Percentiles rank a stretch among this genome's conserved stretches.
Evolutionary conservation across 2,329 filamentous ascomycete genomes (phyloP).

Genomic region (Aspergillus bombycis): DNA sequence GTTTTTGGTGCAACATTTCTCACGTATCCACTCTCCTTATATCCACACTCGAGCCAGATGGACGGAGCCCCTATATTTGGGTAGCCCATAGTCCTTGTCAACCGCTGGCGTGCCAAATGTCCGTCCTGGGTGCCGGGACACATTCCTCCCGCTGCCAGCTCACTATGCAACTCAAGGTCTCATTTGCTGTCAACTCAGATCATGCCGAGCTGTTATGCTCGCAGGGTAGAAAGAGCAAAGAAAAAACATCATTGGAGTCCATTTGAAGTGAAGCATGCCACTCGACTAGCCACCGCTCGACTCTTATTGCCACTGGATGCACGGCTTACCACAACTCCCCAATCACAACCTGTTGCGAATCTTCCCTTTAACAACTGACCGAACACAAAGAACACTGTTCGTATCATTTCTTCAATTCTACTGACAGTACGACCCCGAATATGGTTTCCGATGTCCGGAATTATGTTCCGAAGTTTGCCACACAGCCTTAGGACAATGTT

Average conservation of each 20-base stretch:
- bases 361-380: no score
- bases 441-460: background rate
- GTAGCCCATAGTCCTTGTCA: background rate
- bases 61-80: background rate
- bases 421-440: background rate
- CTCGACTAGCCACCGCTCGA: background rate
- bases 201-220: background rate
- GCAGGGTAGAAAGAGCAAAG: background rate
- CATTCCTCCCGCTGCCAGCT: background rate
- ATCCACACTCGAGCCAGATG: background rate
- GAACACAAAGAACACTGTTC: background rate
- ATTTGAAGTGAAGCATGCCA: background rate
- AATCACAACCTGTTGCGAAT: background rate
- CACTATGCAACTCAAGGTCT: background rate
- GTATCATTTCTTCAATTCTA: background rate
- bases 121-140: background rate
- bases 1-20: slow-evolving; percentile 1
- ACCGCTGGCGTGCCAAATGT: background rate
- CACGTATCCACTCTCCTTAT: background rate
- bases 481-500: background rate
- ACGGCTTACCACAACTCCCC: background rate
- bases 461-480: background rate
- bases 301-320: background rate
- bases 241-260: background rate
- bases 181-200: background rate